Conservation (phyloP, 1,139 yeast species). For the Diutina neorugosa region DNA sequence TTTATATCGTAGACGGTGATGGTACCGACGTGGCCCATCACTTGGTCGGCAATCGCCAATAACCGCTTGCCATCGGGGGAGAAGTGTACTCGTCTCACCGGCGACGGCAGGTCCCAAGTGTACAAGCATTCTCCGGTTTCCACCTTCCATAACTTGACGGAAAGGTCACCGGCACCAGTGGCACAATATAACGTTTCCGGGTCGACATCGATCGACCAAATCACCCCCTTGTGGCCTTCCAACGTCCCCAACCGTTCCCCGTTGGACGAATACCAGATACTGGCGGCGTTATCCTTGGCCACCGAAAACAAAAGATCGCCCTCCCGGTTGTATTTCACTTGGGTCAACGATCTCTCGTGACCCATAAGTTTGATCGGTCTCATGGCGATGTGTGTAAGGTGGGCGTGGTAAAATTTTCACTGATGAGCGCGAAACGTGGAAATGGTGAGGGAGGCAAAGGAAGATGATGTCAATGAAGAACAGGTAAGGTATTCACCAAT, state of each 20-base stretch:
- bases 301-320: constrained; percentile 91
- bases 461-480: no score
- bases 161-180: constrained; percentile 88
- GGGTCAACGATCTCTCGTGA: constrained; percentile 80
- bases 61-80: constrained; percentile 60
- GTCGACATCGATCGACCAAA: constrained; percentile 90
- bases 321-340: constrained; percentile 86
- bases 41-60: constrained; percentile 79
- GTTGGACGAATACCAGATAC: constrained; percentile 88
- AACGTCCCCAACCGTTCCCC: constrained; percentile 97
- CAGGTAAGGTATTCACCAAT: no score
- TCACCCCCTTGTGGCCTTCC: constrained; percentile 79
- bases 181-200: constrained; percentile 52
- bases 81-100: constrained; percentile 85
- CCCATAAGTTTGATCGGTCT: constrained; percentile 55
- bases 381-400: constrained; percentile 13
- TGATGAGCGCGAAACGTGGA: not conserved
- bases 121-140: constrained; percentile 65
- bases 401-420: not conserved
- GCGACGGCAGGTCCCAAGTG: constrained; percentile 70
- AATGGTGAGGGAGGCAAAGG: not conserved
- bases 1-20: constrained; percentile 56
- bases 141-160: constrained; percentile 77
- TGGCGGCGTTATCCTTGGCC: constrained; percentile 81
- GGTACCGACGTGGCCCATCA: constrained; percentile 84